Conservation (phyloP, 2,329 filamentous ascomycete species). For the Tolypocladium ophioglossoides region DNA sequence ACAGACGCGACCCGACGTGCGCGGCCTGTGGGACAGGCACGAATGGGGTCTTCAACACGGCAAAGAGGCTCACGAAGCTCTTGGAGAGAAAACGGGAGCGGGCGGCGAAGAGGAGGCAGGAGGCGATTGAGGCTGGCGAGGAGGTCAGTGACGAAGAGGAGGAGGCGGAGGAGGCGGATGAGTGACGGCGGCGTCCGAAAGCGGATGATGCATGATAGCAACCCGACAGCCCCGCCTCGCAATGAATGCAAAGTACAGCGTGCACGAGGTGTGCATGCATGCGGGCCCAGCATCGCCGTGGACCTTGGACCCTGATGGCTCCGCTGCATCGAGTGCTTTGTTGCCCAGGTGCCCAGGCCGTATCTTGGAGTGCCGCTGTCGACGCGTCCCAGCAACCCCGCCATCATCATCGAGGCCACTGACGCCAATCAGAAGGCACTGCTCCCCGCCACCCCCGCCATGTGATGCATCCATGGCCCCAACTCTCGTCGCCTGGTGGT, state of each 20-base stretch:
- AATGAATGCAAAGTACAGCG: neutral
- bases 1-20: slow-evolving; percentile 78
- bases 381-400: neutral
- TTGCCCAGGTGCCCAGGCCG: too few species aligned
- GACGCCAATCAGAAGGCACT: neutral
- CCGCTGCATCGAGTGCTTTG: too few species aligned
- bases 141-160: slow-evolving; percentile 35
- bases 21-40: slow-evolving; percentile 79
- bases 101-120: slow-evolving; percentile 45
- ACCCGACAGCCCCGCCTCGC: neutral
- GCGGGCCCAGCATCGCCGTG: too few species aligned
- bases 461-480: slow-evolving; percentile 20
- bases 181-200: neutral
- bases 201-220: neutral
- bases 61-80: slow-evolving; percentile 72
- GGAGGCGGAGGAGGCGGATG: slow-evolving; percentile 1
- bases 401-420: neutral
- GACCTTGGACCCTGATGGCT: neutral
- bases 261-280: too few species aligned
- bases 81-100: slow-evolving; percentile 62
- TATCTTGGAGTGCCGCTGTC: too few species aligned
- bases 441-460: slow-evolving; percentile 11
- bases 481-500: slow-evolving; percentile 2
- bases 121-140: slow-evolving; percentile 39
- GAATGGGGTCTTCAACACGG: slow-evolving; percentile 79